Conservation (phyloP, 768 basidiomycete genomes). For the Pulveroboletus sp. region DNA sequence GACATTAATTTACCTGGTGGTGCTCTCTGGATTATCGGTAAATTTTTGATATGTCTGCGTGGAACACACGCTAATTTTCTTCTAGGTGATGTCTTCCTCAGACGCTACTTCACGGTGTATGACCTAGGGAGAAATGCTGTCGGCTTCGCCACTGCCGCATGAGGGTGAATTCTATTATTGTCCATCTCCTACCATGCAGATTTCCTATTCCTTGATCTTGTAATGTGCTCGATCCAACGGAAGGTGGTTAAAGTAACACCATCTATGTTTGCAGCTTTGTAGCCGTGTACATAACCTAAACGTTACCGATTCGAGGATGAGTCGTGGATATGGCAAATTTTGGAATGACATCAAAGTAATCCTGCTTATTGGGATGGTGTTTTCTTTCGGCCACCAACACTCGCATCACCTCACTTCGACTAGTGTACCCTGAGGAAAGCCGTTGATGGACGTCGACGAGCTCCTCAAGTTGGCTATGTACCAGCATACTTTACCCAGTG, state of each 20-base stretch:
- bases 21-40: slow-evolving; percentile 88
- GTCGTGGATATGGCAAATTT: not conserved
- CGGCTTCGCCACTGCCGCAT: slow-evolving; percentile 65
- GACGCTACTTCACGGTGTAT: slow-evolving; percentile 90
- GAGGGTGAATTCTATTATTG: slow-evolving; percentile 6
- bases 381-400: not conserved
- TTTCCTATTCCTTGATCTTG: not conserved
- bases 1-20: slow-evolving; percentile 82
- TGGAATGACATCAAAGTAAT: not conserved
- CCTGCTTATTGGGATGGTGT: not conserved
- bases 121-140: slow-evolving; percentile 75
- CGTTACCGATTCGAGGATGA: not conserved
- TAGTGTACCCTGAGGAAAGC: not conserved
- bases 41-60: slow-evolving; percentile 9
- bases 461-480: not conserved
- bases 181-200: not conserved
- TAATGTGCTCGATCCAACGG: slow-evolving; percentile 13
- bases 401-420: not conserved
- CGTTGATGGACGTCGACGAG: slow-evolving; percentile 13
- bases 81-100: slow-evolving; percentile 82
- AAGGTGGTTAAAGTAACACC: not conserved
- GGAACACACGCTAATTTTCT: slow-evolving; percentile 5
- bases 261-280: not conserved
- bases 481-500: slow-evolving; percentile 1
- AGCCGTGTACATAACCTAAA: not conserved